phyloP scores from a whole-genome alignment of 208 protist species.

The Wallacemonas sp. region DNA sequence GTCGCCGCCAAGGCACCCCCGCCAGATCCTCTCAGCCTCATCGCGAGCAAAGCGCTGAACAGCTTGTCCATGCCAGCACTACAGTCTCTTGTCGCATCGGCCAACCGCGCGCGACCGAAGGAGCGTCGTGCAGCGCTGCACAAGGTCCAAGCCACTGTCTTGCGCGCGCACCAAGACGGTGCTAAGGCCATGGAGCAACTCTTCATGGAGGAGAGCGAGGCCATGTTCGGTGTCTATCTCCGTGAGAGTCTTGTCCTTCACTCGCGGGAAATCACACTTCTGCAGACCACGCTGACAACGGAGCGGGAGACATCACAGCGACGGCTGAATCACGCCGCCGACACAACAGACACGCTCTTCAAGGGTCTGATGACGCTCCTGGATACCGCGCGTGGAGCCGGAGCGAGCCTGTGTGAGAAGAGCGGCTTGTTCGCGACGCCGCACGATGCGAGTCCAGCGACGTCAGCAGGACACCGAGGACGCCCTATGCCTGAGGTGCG shows the following conservation, averaged over 20 bases:
- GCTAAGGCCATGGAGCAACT: not conserved
- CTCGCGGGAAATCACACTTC: not conserved
- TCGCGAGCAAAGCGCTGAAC: not conserved
- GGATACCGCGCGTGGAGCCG: not conserved
- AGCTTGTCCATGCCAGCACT: not conserved
- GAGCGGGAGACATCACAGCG: not conserved
- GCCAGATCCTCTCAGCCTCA: not conserved
- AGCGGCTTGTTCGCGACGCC: not conserved
- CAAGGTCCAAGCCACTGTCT: conserved; percentile 9
- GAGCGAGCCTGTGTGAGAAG: not conserved
- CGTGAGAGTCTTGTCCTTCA: not conserved
- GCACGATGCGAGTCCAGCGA: not conserved
- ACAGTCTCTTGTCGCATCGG: not conserved
- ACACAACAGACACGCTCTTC: conserved; percentile 1
- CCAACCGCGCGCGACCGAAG: not conserved
- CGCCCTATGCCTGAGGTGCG: conserved; percentile 15
- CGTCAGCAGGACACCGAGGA: not conserved
- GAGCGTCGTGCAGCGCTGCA: not conserved
- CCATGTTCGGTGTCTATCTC: not conserved
- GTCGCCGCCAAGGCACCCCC: not conserved
- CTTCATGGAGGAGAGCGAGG: not conserved
- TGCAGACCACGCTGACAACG: not conserved
- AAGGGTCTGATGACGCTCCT: not conserved
- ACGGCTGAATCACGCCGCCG: conserved; percentile 5
- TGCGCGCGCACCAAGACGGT: conserved; percentile 10